Percentiles rank a stretch among this genome's conserved stretches.
Conservation (phyloP, 2,329 filamentous ascomycete species). For the Alternaria sp. region DNA sequence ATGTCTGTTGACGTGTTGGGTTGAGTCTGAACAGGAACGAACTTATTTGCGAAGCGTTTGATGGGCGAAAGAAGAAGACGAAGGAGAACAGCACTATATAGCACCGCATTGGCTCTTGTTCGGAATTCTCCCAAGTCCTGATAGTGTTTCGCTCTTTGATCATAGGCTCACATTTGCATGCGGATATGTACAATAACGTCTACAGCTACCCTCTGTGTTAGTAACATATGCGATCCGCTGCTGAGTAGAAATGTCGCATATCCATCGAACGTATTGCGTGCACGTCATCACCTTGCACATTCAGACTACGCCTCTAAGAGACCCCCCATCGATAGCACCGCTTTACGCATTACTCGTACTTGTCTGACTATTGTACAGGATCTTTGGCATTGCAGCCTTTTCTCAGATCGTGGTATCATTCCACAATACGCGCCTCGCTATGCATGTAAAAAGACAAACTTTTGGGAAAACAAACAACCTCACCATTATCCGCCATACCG, state of each 20-base stretch:
- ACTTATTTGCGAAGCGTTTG: no score
- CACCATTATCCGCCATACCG: not conserved
- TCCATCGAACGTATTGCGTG: not conserved
- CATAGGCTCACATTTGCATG: not conserved
- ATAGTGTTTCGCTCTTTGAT: not conserved
- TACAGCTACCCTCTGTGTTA: no score
- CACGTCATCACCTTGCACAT: not conserved
- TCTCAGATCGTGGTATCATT: not conserved
- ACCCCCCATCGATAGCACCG: not conserved
- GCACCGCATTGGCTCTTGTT: not conserved
- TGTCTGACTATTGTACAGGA: not conserved
- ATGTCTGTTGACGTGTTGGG: no score
- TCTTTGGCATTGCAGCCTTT: not conserved
- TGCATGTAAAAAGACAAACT: constrained; percentile 15
- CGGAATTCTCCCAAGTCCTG: not conserved
- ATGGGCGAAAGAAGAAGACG: no score
- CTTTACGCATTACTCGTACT: not conserved
- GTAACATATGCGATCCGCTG: no score
- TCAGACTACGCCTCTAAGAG: not conserved
- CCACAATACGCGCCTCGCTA: constrained; percentile 20
- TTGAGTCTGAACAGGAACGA: no score
- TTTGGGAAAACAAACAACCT: not conserved
- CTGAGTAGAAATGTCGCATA: not conserved
- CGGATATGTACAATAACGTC: not conserved
- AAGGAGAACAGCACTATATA: not conserved